These are phyloP conservation scores for Spinacia oleracea DNA, from an alignment of 179 eudicot species.

Conservation along the genomic window DNA sequence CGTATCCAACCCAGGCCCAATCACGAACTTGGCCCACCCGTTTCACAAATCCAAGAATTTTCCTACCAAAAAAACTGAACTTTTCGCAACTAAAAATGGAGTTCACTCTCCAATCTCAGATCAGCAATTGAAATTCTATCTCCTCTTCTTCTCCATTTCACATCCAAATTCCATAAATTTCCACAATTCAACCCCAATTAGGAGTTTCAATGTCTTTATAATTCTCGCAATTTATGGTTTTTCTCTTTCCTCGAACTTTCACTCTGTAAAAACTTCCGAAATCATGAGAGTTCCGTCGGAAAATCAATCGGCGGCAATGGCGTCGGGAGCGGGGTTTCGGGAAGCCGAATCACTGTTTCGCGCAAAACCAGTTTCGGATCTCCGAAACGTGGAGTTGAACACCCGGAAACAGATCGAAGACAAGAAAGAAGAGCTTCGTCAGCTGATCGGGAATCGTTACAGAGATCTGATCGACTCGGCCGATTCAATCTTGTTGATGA, in stretches of 20 bases:
- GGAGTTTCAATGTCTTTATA: background rate
- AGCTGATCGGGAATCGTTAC: constrained; percentile 80
- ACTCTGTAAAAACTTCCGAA: background rate
- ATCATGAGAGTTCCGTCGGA: constrained; percentile 35
- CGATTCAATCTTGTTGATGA: constrained; percentile 81
- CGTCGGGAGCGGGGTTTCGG: constrained; percentile 32
- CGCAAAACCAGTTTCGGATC: constrained; percentile 73
- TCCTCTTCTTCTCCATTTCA: background rate
- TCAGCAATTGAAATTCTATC: background rate
- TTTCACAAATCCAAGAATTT: no score
- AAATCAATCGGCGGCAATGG: constrained; percentile 35
- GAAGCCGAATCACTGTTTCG: constrained; percentile 83
- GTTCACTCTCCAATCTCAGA: constrained; percentile 9
- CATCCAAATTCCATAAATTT: background rate
- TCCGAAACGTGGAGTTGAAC: constrained; percentile 60
- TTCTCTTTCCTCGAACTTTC: background rate
- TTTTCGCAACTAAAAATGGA: constrained; percentile 11
- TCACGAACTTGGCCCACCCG: no score
- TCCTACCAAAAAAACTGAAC: no score
- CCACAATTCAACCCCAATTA: background rate
- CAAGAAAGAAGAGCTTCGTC: constrained; percentile 90
- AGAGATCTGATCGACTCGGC: constrained; percentile 94
- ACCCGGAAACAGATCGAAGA: constrained; percentile 79
- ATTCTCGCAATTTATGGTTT: background rate
- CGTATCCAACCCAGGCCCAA: no score